Evolutionary conservation across 345 rosid genomes (phyloP).

Genomic region (Excoecaria cochinchinensis): DNA sequence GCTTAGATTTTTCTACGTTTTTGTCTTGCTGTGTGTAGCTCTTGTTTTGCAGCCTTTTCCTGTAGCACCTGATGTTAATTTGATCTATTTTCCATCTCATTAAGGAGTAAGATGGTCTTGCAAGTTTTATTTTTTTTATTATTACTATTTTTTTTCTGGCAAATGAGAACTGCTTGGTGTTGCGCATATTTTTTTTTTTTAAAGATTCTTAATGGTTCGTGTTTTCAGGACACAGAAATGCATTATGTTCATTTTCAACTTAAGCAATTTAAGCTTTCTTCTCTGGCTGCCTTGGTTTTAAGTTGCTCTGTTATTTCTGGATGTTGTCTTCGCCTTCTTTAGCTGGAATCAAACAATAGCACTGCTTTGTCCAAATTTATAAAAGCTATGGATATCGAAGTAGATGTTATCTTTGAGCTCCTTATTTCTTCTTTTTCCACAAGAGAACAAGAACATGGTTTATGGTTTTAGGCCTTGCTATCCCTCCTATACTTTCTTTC

Average conservation of each 20-base stretch:
- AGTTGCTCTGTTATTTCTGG: not conserved
- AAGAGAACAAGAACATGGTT: not conserved
- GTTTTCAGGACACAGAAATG: not conserved
- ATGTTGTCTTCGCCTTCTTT: not conserved
- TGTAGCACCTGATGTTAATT: not conserved
- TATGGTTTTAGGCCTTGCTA: not conserved
- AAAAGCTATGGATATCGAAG: not conserved
- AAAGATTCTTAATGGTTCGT: not conserved
- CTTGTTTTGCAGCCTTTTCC: not conserved
- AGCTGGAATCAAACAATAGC: not conserved
- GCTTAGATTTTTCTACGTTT: not conserved
- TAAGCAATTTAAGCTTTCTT: no score
- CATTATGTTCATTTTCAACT: not conserved
- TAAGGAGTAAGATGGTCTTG: not conserved
- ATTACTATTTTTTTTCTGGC: not conserved
- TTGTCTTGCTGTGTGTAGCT: not conserved
- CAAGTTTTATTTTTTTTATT: not conserved
- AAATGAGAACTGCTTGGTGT: not conserved
- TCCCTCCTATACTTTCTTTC: not conserved
- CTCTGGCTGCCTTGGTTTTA: no score
- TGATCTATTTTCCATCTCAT: not conserved
- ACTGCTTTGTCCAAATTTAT: not conserved
- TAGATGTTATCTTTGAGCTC: not conserved
- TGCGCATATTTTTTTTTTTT: no score
- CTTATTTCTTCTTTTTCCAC: not conserved